These are phyloP conservation scores for Erodium moschatum DNA, from an alignment of 441 rosid species.

Conservation along the genomic window DNA sequence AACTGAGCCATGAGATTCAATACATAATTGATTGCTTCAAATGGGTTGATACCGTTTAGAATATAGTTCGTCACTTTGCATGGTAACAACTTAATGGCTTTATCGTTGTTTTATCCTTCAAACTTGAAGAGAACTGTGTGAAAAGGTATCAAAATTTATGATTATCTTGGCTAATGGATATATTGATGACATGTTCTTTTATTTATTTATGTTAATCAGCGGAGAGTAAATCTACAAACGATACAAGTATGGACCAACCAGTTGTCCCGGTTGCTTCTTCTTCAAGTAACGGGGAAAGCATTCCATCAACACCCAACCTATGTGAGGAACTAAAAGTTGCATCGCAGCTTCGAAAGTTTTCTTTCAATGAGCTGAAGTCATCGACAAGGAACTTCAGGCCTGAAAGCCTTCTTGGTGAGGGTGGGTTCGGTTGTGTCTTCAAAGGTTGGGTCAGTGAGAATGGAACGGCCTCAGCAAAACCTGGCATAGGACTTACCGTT, in stretches of 20 bases:
- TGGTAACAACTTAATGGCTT: no score
- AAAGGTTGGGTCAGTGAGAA: constrained; percentile 26
- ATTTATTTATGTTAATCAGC: constrained; percentile 10
- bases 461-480: constrained; percentile 48
- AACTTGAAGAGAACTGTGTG: neutral
- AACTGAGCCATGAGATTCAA: no score
- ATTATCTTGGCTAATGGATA: neutral
- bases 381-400: constrained; percentile 45
- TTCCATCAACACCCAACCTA: constrained; percentile 22
- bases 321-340: constrained; percentile 25
- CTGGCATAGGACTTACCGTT: constrained; percentile 46
- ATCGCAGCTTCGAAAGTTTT: constrained; percentile 27
- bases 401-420: constrained; percentile 48
- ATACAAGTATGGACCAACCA: constrained; percentile 4
- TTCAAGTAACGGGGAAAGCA: constrained; percentile 21
- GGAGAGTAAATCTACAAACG: constrained; percentile 14
- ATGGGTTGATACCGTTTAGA: no score
- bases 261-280: constrained; percentile 9
- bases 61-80: no score
- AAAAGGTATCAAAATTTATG: neutral
- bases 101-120: no score
- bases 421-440: constrained; percentile 43
- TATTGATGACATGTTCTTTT: neutral
- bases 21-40: no score
- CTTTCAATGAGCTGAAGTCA: constrained; percentile 34